phyloP scores from a whole-genome alignment of 208 protist species.

The Balamuthia mandrillaris region DNA sequence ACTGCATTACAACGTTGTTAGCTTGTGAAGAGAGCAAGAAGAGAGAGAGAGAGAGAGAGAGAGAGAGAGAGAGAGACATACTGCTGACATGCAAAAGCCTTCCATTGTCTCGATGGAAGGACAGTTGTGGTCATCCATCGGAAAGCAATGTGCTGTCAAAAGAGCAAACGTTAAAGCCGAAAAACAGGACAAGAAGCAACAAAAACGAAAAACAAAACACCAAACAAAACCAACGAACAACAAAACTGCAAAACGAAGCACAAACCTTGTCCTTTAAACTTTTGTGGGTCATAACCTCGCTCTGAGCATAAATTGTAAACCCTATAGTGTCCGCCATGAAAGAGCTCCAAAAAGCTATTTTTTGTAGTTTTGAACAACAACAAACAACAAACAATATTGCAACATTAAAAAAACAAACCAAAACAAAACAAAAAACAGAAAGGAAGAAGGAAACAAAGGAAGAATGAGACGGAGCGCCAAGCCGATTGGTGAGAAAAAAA shows the following conservation, averaged over 20 bases:
- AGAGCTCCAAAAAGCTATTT: neutral
- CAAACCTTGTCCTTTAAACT: neutral
- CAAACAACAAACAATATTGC: neutral
- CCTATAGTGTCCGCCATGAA: neutral
- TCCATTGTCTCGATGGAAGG: constrained; percentile 51
- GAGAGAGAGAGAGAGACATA: too few relatives aligned
- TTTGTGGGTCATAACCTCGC: neutral
- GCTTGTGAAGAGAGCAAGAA: too few relatives aligned
- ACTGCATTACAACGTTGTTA: too few relatives aligned
- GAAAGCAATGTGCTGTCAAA: constrained; percentile 39
- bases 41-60: too few relatives aligned
- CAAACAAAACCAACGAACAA: neutral
- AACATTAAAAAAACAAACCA: neutral
- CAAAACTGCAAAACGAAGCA: neutral
- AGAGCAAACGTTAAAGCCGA: neutral
- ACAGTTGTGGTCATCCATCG: constrained; percentile 66
- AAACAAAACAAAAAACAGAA: too few relatives aligned
- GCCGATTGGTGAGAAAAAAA: neutral
- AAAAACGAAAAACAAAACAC: neutral
- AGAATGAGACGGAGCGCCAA: neutral
- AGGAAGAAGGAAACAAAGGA: too few relatives aligned
- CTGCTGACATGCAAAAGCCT: neutral
- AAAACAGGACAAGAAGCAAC: neutral
- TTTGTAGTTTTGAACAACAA: neutral
- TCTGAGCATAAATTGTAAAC: constrained; percentile 31